Evolutionary conservation across 805 yeast genomes (phyloP).

Genomic region (Suhomyces kilbournensis): DNA sequence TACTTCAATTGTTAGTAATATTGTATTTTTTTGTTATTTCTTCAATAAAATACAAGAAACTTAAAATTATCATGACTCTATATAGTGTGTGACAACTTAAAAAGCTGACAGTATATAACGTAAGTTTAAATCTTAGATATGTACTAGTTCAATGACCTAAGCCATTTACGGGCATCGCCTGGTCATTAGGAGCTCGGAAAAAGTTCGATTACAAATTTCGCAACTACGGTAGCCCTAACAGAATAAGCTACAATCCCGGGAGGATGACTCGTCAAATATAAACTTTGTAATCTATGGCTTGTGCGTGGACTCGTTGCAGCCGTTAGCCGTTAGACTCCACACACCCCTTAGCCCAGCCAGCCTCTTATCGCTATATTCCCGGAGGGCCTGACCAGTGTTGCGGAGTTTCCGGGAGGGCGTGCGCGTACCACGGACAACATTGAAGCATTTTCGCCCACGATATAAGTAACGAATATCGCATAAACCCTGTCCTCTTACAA

Average conservation of each 20-base stretch:
- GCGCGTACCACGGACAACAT: conserved; percentile 7
- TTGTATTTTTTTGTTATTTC: background rate
- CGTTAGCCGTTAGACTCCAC: no score
- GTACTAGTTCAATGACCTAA: no score
- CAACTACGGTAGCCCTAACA: background rate
- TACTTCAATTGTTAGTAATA: background rate
- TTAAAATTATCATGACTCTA: background rate
- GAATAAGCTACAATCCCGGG: background rate
- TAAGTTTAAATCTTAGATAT: no score
- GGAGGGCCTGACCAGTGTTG: no score
- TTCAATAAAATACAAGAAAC: background rate
- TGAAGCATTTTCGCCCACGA: conserved; percentile 7
- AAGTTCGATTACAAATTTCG: background rate
- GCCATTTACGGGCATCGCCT: no score
- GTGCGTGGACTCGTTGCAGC: no score
- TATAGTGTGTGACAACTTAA: no score
- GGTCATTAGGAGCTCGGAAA: background rate
- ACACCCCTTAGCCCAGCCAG: background rate
- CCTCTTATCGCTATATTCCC: background rate
- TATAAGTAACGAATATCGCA: background rate
- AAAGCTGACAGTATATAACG: no score
- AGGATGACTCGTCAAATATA: background rate
- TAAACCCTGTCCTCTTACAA: background rate
- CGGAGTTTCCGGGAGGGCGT: conserved; percentile 5
- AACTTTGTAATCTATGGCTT: no score